Evolutionary conservation across 345 rosid species (phyloP).

Genomic region (Conringia planisiliqua): DNA sequence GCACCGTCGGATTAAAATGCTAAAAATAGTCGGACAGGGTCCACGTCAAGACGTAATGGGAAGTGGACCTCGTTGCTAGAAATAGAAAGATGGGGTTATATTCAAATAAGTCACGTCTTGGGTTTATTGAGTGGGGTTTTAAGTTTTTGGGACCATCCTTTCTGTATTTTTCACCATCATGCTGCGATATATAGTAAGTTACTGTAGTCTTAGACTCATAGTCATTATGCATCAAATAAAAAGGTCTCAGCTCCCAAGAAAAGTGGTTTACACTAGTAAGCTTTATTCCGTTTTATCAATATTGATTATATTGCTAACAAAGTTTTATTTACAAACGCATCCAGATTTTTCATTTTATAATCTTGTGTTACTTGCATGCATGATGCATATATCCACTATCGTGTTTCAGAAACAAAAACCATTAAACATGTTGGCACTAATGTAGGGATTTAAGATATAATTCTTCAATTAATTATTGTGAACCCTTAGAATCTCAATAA

Average conservation of each 20-base stretch:
- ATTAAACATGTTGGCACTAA: background rate
- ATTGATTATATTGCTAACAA: background rate
- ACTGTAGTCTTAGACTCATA: conserved; percentile 13
- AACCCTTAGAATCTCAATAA: background rate
- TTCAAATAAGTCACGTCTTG: conserved; percentile 31
- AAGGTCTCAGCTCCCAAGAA: background rate
- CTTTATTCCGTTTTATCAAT: background rate
- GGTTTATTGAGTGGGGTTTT: conserved; percentile 24
- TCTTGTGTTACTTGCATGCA: background rate
- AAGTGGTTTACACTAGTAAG: background rate
- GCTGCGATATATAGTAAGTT: conserved; percentile 15
- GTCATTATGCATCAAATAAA: conserved; percentile 17
- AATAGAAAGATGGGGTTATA: conserved; percentile 33
- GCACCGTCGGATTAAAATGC: conserved; percentile 27
- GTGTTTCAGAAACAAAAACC: background rate
- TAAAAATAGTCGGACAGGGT: conserved; percentile 29
- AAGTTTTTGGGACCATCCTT: conserved; percentile 21
- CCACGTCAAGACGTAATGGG: conserved; percentile 33
- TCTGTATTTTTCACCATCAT: background rate
- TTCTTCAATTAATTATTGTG: background rate
- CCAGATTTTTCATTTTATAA: background rate
- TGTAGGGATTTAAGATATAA: background rate
- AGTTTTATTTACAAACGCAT: background rate
- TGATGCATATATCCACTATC: background rate
- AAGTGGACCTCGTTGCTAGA: conserved; percentile 25